Evolutionary conservation across 2,329 filamentous ascomycete species (phyloP), one percentile per base, ranked within the genome.

Genomic region (Colletotrichum lindemuthianum): DNA sequence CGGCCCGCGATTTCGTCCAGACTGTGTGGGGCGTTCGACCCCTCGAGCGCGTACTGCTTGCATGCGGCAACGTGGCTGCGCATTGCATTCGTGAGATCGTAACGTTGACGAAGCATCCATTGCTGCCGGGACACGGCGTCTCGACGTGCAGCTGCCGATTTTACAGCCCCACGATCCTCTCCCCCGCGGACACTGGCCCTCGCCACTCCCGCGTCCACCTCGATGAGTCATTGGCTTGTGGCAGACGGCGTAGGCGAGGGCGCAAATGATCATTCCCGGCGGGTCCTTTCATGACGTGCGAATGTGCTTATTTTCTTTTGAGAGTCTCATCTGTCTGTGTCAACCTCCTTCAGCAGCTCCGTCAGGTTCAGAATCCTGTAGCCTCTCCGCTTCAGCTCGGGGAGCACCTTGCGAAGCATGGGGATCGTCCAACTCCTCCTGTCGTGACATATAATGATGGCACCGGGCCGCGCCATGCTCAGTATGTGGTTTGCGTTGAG

Each of bases 371-470:
- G 89, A 41, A 95, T 82, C 60, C 79, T 81, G 75, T 92, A 97
- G 1, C 92, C 92, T 68, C 86, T 83, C 67, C 81, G 81, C 76
- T 81, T 88, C 71, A 96, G 78, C 73, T 92, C 90, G 0, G 90
- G 90, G 69, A 97, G 75, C 43, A 96, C 89, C 65, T 81, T 85
- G 43, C 82, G 80, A 76, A 97, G 74, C 92, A 97, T 96, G 1
- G 91, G 90, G 51, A 85, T 82, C 33, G 92, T 96, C 92, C 93
- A 97, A n/a, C 83, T 80, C 72, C 93, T 83, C 69, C 93, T 77
- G 79, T 97, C 93, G 79, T 97, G 93, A 73, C 92, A 94, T 55
- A 97, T 90, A 66, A 97, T 89, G 61, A 97, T 90, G 34, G 86
- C 89, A 0, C 93, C 93, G 0, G 91, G 89, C 50, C 86, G 81